These are phyloP conservation scores for Dendrobium chrysotoxum DNA, from an alignment of 106 monocot genomes.

Conservation along the genomic window DNA sequence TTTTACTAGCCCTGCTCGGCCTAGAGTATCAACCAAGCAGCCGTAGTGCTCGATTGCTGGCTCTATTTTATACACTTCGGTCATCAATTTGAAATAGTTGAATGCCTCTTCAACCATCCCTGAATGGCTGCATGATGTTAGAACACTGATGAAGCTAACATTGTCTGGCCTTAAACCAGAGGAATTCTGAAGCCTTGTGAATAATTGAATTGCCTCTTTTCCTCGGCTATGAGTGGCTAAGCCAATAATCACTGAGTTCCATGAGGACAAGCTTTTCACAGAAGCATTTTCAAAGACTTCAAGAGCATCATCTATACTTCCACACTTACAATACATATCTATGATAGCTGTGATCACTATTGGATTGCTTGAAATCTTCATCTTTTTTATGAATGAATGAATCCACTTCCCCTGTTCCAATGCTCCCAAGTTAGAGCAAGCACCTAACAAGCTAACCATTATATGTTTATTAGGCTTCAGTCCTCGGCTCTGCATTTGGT, in stretches of 20 bases:
- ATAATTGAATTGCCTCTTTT: conserved; percentile 29
- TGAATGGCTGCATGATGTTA: conserved; percentile 43
- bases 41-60: conserved; percentile 50
- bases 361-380: conserved; percentile 24
- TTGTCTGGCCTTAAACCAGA: conserved; percentile 23
- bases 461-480: conserved; percentile 20
- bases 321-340: conserved; percentile 71
- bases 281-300: conserved; percentile 27
- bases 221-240: conserved; percentile 33
- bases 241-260: conserved; percentile 52
- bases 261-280: conserved; percentile 26
- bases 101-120: conserved; percentile 39
- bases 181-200: conserved; percentile 14
- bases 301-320: conserved; percentile 37
- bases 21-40: conserved; percentile 50
- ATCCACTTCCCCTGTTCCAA: conserved; percentile 58
- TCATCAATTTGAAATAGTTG: conserved; percentile 32
- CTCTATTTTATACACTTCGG: conserved; percentile 13
- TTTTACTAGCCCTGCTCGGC: conserved; percentile 34
- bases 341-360: conserved; percentile 44
- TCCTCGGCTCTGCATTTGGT: conserved; percentile 18
- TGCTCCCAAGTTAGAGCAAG: conserved; percentile 36
- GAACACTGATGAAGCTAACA: conserved; percentile 45
- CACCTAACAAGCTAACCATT: conserved; percentile 41
- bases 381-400: conserved; percentile 18